A percentile compares a stretch with the other conserved stretches of the same genome.
These are phyloP conservation scores for Colletotrichum limetticola DNA, from an alignment of 2,329 filamentous ascomycete species.

Conservation along the genomic window DNA sequence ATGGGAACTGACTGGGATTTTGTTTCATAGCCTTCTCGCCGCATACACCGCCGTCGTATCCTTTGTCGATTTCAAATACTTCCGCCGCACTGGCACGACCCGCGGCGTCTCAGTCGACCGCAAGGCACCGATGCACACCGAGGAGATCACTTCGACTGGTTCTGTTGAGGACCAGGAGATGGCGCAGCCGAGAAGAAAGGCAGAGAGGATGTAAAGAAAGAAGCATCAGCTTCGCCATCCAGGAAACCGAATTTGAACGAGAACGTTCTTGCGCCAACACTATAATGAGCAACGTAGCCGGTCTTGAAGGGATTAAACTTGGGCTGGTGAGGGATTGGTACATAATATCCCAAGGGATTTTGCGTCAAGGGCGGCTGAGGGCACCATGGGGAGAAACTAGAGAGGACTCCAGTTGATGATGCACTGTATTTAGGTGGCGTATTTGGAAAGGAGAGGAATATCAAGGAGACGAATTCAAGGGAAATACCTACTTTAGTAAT, in stretches of 20 bases:
- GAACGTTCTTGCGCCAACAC: neutral
- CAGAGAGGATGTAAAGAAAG: neutral
- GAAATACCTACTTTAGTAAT: neutral
- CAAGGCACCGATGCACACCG: neutral
- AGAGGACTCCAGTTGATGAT: neutral
- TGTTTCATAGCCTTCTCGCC: neutral
- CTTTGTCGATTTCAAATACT: slow-evolving; percentile 3
- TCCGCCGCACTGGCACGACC: neutral
- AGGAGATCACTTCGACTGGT: neutral
- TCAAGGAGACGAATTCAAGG: neutral
- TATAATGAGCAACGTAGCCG: neutral
- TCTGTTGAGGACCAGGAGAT: neutral
- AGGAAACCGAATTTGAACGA: too few relatives aligned
- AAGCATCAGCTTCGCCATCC: neutral
- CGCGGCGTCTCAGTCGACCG: neutral
- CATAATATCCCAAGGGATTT: too few relatives aligned
- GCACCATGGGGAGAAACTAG: neutral
- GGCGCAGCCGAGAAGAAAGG: neutral
- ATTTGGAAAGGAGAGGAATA: neutral
- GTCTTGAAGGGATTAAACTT: neutral
- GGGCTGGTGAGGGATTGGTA: too few relatives aligned
- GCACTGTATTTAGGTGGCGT: neutral
- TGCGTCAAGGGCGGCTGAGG: too few relatives aligned
- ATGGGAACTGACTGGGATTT: neutral
- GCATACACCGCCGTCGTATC: neutral